These are phyloP conservation scores for Trametes gibbosa DNA, from an alignment of 768 basidiomycete species.

Conservation along the genomic window DNA sequence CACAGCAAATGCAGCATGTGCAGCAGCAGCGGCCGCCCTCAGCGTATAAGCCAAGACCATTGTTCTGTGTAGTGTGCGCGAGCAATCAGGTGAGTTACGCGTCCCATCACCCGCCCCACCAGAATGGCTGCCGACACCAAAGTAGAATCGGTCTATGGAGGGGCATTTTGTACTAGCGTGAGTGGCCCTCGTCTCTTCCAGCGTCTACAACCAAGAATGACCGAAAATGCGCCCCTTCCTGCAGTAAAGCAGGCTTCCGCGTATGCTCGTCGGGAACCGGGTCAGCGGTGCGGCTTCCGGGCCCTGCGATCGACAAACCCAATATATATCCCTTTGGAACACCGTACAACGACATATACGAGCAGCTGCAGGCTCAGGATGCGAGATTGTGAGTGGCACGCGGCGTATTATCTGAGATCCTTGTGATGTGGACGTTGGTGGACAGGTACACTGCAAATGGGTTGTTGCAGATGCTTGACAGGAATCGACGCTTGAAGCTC, in stretches of 20 bases:
- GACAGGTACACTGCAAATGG: constrained; percentile 90
- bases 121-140: background rate
- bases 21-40: constrained; percentile 2
- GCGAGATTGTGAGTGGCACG: constrained; percentile 61
- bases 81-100: constrained; percentile 81
- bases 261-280: constrained; percentile 97
- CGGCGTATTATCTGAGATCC: background rate
- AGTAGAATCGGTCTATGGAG: constrained; percentile 98
- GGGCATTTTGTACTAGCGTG: constrained; percentile 88
- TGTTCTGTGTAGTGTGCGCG: constrained; percentile 99
- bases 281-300: constrained; percentile 93
- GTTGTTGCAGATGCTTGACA: constrained; percentile 91
- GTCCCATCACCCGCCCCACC: background rate
- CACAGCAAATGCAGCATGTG: background rate
- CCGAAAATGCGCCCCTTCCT: background rate
- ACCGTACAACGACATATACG: constrained; percentile 93
- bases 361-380: constrained; percentile 85
- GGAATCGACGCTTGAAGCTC: constrained; percentile 86
- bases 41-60: constrained; percentile 62
- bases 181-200: constrained; percentile 33
- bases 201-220: background rate
- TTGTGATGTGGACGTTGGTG: background rate
- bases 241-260: constrained; percentile 84
- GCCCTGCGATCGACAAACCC: constrained; percentile 94
- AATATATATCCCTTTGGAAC: constrained; percentile 97